Percentiles rank a stretch among this genome's conserved stretches.
phyloP scores from a whole-genome alignment of 1,284 basidiomycete genomes.

The Rhodotorula sp. region DNA sequence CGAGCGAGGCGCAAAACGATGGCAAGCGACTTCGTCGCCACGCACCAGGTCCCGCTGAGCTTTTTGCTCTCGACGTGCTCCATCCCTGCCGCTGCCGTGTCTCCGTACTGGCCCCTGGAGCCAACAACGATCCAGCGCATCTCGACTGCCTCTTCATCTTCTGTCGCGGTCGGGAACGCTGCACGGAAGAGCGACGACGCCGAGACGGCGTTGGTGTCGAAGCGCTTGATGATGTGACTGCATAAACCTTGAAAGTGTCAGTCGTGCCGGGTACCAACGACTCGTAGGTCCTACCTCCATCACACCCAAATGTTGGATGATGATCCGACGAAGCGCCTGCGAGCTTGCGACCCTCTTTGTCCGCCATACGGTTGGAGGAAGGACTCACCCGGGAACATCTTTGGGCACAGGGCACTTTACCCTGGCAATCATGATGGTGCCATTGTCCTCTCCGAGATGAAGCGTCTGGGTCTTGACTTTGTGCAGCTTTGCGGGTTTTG shows the following conservation, averaged over 20 bases:
- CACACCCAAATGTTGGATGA: not conserved
- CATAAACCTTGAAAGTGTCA: not conserved
- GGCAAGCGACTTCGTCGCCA: not conserved
- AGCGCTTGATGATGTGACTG: conserved; percentile 73
- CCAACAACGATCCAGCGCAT: conserved; percentile 61
- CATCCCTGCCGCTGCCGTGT: conserved; percentile 38
- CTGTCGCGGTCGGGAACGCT: conserved; percentile 81
- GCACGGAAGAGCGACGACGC: conserved; percentile 98
- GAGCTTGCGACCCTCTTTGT: no score
- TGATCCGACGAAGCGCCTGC: no score
- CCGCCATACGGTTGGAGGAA: not conserved
- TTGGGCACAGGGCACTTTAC: conserved; percentile 81
- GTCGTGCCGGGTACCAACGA: not conserved
- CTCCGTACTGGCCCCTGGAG: conserved; percentile 34
- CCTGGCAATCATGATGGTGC: conserved; percentile 73
- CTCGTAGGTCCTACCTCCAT: not conserved
- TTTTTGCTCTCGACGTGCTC: conserved; percentile 39
- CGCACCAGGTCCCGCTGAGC: conserved; percentile 43
- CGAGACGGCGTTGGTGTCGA: conserved; percentile 92
- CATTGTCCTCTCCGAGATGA: conserved; percentile 35
- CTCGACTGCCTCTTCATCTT: conserved; percentile 77
- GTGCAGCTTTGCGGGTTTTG: conserved; percentile 25
- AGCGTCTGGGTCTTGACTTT: conserved; percentile 44
- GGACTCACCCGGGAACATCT: conserved; percentile 42
- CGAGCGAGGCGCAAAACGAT: not conserved